These are phyloP conservation scores for Fabrea salina DNA, from an alignment of 169 alveolate species.

Conservation along the genomic window DNA sequence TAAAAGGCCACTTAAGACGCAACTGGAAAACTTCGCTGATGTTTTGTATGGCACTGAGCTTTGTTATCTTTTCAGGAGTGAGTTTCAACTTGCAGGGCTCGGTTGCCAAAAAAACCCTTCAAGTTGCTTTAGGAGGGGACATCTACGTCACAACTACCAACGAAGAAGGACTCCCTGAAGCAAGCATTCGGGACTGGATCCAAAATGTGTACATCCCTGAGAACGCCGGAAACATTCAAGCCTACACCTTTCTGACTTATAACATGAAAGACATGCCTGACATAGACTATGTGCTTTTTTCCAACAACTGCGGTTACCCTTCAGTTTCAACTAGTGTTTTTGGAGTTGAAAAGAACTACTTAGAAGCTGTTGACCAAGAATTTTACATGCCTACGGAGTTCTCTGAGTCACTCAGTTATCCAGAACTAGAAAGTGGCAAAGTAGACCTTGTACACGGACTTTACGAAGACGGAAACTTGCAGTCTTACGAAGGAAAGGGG, in stretches of 20 bases:
- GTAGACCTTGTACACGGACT: slow-evolving; percentile 39
- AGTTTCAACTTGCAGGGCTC: slow-evolving; percentile 61
- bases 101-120: slow-evolving; percentile 53
- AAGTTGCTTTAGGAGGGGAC: slow-evolving; percentile 77
- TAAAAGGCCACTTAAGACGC: slow-evolving; percentile 76
- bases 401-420: slow-evolving; percentile 32
- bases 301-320: slow-evolving; percentile 65
- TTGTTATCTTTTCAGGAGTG: slow-evolving; percentile 79
- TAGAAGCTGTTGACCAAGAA: slow-evolving; percentile 48
- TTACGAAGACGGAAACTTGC: slow-evolving; percentile 35
- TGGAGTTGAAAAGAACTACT: slow-evolving; percentile 64
- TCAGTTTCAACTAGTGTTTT: slow-evolving; percentile 34
- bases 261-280: slow-evolving; percentile 22
- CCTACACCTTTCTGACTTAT: slow-evolving; percentile 49
- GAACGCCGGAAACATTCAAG: slow-evolving; percentile 53
- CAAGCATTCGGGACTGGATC: slow-evolving; percentile 45
- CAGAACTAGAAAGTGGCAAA: slow-evolving; percentile 17
- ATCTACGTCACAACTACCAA: slow-evolving; percentile 28
- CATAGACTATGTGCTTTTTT: slow-evolving; percentile 31
- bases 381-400: slow-evolving; percentile 60
- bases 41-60: slow-evolving; percentile 78
- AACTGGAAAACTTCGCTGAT: slow-evolving; percentile 79
- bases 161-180: slow-evolving; percentile 41
- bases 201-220: slow-evolving; percentile 32
- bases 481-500: slow-evolving; percentile 2